These are phyloP conservation scores for Corchorus capsularis DNA, from an alignment of 345 rosid genomes.

Conservation along the genomic window DNA sequence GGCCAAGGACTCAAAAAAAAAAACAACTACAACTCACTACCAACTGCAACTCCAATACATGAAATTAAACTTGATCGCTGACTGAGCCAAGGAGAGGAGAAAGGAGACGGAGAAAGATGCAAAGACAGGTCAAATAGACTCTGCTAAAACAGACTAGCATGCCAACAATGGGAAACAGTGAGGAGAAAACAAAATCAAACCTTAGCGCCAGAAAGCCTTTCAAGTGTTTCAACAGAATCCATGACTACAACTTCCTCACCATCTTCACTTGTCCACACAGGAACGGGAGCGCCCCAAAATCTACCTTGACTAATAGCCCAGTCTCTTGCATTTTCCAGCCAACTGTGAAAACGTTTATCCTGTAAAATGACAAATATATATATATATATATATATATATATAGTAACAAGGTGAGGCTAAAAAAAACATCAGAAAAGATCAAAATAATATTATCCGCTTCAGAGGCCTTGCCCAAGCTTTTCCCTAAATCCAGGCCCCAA, in stretches of 20 bases:
- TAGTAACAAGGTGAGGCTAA: background rate
- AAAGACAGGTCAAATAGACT: background rate
- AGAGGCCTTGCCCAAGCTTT: background rate
- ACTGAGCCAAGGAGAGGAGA: too few species aligned
- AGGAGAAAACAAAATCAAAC: constrained; percentile 36
- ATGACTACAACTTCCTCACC: constrained; percentile 73
- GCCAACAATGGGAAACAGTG: background rate
- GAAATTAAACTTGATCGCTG: background rate
- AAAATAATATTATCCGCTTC: background rate
- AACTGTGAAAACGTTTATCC: constrained; percentile 98
- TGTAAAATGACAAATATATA: constrained; percentile 29
- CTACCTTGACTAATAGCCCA: constrained; percentile 98
- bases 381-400: too few species aligned
- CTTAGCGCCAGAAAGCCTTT: constrained; percentile 90
- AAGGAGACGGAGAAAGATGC: constrained; percentile 8
- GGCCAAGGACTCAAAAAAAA: background rate
- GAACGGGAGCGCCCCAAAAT: constrained; percentile 99
- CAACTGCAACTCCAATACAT: background rate
- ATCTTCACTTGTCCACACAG: constrained; percentile 91
- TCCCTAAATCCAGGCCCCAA: background rate
- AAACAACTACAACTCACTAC: background rate
- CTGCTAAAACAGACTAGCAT: constrained; percentile 1
- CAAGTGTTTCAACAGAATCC: constrained; percentile 85
- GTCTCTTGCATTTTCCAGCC: constrained; percentile 99
- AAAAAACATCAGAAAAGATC: background rate